Evolutionary conservation across 2,329 filamentous ascomycete genomes (phyloP), one percentile per base, ranked within the genome.

Genomic region (Cladophialophora bantiana): DNA sequence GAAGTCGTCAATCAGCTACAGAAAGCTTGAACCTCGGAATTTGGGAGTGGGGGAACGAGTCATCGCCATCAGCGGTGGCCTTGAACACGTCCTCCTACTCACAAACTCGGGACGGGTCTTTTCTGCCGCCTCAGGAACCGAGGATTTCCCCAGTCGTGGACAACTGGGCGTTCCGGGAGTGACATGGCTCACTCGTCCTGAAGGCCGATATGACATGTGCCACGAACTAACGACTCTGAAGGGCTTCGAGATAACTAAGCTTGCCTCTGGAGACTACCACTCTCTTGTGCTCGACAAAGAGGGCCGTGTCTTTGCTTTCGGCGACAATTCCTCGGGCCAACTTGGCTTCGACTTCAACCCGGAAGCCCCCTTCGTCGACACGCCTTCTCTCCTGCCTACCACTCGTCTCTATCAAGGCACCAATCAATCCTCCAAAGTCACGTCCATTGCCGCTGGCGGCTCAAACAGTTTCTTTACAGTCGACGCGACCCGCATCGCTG

Each of bases 281-380:
- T 96, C 93, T 3, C 81, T 96, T 1, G 91, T 88, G 0, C 84
- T 93, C 15, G 92, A 94, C 75, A 86, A 86, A 67, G 83, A 90
- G 60, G 94, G 94, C 15, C 87, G 88, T 15, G 85, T 95, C 15
- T 97, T 95, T 77, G 84, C 89, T 6, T 98, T 96, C 80, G 95
- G 95, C 42, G 94, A 98, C 78, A 98, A 98, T 79, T 89, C 89
- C 0, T 86, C 88, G 52, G 95, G 95, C n/a, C 95, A 98, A 78
- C 84, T 98, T 3, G 94, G 94, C n/a, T 88, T 94, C 73, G 88
- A 92, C 59, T 87, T 86, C 61, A 88, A 88, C 57, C 77, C 85
- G 0, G 86, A 89, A 34, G 82, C 86, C 15, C 83, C 87, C 7
- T 86, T 81, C 65, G 82, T 91, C 31, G 91, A 94, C 70, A 84